phyloP scores from a whole-genome alignment of 2,329 filamentous ascomycete genomes.

The Botrytis pseudocinerea region DNA sequence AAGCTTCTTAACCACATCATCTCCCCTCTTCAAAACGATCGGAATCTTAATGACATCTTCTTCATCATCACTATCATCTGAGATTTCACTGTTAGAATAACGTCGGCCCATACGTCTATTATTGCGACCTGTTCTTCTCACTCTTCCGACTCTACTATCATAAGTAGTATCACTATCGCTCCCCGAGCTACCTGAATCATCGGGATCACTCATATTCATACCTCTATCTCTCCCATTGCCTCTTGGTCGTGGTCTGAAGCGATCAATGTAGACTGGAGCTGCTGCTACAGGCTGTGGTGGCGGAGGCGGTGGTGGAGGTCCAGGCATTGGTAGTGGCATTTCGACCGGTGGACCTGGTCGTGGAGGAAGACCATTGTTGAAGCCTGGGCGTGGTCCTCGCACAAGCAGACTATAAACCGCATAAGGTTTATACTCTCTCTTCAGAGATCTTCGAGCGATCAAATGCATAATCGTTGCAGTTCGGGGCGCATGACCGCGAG shows the following conservation, averaged over 20 bases:
- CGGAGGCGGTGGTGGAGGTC: neutral
- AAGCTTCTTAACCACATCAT: constrained; percentile 29
- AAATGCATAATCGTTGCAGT: constrained; percentile 29
- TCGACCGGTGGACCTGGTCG: neutral
- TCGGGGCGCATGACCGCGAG: neutral
- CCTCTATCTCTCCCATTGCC: neutral
- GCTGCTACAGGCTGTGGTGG: neutral
- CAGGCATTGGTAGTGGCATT: neutral
- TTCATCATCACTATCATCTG: constrained; percentile 22
- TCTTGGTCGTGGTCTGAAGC: neutral
- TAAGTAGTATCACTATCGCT: constrained; percentile 24
- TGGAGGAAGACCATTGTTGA: neutral
- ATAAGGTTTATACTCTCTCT: constrained; percentile 22
- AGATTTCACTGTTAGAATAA: neutral
- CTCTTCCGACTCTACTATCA: constrained; percentile 15
- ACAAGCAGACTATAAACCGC: constrained; percentile 26
- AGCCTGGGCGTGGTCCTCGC: neutral
- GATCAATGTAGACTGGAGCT: neutral
- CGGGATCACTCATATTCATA: neutral
- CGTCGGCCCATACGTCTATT: neutral
- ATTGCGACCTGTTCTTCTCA: constrained; percentile 15
- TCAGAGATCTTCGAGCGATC: constrained; percentile 29
- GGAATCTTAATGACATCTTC: constrained; percentile 27
- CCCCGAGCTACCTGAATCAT: constrained; percentile 1
- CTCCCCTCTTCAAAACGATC: constrained; percentile 26